phyloP scores from a whole-genome alignment of 768 basidiomycete species.

The Podaxis sp. region DNA sequence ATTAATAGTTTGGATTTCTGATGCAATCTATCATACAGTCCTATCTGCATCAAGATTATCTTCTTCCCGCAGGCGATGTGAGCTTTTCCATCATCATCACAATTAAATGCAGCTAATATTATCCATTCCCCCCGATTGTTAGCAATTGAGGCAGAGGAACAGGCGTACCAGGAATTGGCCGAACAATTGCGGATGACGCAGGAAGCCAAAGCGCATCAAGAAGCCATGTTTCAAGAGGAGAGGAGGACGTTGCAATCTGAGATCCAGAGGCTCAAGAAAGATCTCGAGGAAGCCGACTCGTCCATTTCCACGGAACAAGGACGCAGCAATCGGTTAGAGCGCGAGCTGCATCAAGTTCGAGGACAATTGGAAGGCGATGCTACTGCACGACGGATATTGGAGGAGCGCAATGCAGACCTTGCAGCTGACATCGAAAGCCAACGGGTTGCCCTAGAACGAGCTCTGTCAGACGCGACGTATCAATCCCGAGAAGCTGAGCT shows the following conservation, averaged over 20 bases:
- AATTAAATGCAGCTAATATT: conserved; percentile 13
- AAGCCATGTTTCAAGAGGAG: conserved; percentile 58
- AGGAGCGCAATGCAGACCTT: conserved; percentile 62
- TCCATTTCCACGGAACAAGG: conserved; percentile 45
- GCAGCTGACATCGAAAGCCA: conserved; percentile 55
- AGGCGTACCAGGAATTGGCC: conserved; percentile 69
- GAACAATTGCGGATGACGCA: conserved; percentile 64
- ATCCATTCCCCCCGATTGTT: conserved; percentile 4
- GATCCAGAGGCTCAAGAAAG: conserved; percentile 50
- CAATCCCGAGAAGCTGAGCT: conserved; percentile 59
- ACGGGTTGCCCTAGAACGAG: conserved; percentile 51
- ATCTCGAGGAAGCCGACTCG: conserved; percentile 40
- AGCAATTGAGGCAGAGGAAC: conserved; percentile 78
- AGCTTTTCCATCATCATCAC: conserved; percentile 28
- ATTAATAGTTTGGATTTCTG: conserved; percentile 11
- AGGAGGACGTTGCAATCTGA: conserved; percentile 55
- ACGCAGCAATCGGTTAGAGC: conserved; percentile 56
- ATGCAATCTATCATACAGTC: conserved; percentile 41
- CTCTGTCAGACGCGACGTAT: conserved; percentile 68
- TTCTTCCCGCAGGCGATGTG: conserved; percentile 70
- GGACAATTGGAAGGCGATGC: conserved; percentile 65
- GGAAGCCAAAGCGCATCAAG: conserved; percentile 56
- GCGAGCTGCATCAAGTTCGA: conserved; percentile 61
- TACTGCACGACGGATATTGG: conserved; percentile 59
- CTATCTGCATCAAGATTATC: conserved; percentile 74